phyloP scores from a whole-genome alignment of 352 stramenopile species.

The Phytophthora megakarya region DNA sequence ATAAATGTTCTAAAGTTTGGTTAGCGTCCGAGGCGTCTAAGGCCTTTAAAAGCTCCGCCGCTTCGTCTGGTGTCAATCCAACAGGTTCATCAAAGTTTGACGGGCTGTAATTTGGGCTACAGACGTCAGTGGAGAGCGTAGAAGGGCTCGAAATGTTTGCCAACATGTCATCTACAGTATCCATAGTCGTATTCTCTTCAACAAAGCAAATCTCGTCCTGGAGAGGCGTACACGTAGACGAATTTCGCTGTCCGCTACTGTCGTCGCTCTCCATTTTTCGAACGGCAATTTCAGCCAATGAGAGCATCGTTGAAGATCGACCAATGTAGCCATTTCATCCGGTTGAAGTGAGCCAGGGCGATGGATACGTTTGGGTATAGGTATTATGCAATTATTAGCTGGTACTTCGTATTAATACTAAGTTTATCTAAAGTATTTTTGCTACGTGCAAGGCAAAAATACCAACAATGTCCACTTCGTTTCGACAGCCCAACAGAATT shows the following conservation, averaged over 20 bases:
- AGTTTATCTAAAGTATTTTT: too few species aligned
- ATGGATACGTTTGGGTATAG: too few species aligned
- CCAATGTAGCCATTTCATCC: slow-evolving; percentile 20
- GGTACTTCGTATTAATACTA: too few species aligned
- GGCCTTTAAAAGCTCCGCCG: slow-evolving; percentile 34
- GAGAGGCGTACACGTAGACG: slow-evolving; percentile 9
- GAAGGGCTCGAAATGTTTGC: slow-evolving; percentile 1
- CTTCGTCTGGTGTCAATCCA: slow-evolving; percentile 40
- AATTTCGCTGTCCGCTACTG: neutral
- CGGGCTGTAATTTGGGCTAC: slow-evolving; percentile 20
- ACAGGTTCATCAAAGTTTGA: slow-evolving; percentile 2
- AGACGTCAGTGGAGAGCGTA: slow-evolving; percentile 1
- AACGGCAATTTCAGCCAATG: slow-evolving; percentile 6
- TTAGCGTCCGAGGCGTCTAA: slow-evolving; percentile 27
- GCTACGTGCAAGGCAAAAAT: too few species aligned
- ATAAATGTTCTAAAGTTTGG: slow-evolving; percentile 3
- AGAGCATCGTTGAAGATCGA: slow-evolving; percentile 3
- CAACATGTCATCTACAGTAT: neutral
- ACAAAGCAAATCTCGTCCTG: slow-evolving; percentile 3
- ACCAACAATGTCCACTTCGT: neutral
- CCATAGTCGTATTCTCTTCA: neutral
- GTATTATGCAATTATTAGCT: too few species aligned
- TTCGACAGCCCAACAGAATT: neutral
- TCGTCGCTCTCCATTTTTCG: slow-evolving; percentile 14
- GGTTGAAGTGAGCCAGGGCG: too few species aligned